A percentile compares a stretch with the other conserved stretches of the same genome.
These are phyloP conservation scores for Hypoxylon fragiforme DNA, from an alignment of 495 filamentous ascomycete species.

Conservation along the genomic window DNA sequence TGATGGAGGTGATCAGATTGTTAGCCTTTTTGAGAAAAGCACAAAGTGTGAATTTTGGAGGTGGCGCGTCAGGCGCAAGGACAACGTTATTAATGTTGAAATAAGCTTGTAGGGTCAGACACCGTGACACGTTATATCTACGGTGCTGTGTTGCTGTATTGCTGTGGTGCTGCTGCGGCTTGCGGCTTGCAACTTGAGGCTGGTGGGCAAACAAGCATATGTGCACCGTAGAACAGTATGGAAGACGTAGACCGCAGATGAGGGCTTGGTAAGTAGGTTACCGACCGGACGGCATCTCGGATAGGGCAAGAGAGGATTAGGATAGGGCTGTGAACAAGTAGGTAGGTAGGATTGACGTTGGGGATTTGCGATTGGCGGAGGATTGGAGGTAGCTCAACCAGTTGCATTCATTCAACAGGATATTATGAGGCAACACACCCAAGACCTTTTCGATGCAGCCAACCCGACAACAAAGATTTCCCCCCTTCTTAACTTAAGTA, in stretches of 20 bases:
- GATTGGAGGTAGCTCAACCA: constrained; percentile 31
- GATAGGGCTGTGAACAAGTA: constrained; percentile 1
- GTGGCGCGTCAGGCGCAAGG: constrained; percentile 28
- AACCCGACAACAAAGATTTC: constrained; percentile 28
- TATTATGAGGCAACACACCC: constrained; percentile 35
- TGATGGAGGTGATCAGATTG: too few relatives aligned
- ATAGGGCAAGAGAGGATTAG: too few relatives aligned
- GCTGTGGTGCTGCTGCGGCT: not conserved
- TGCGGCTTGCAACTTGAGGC: not conserved
- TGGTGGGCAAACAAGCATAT: constrained; percentile 25
- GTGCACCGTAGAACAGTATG: too few relatives aligned
- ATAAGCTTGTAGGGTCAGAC: constrained; percentile 31
- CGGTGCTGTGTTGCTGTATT: not conserved
- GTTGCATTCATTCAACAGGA: constrained; percentile 32
- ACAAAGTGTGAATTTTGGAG: too few relatives aligned
- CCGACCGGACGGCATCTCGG: constrained; percentile 16
- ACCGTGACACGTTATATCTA: constrained; percentile 32
- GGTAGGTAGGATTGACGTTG: constrained; percentile 27
- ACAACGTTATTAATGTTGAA: constrained; percentile 22
- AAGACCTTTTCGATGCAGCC: constrained; percentile 26
- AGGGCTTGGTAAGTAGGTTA: constrained; percentile 11
- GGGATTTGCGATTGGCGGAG: constrained; percentile 26
- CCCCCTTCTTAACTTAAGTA: constrained; percentile 5
- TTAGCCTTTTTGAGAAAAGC: too few relatives aligned
- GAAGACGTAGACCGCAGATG: too few relatives aligned